phyloP scores from a whole-genome alignment of 768 basidiomycete genomes.

The Pleurotus sapidus region DNA sequence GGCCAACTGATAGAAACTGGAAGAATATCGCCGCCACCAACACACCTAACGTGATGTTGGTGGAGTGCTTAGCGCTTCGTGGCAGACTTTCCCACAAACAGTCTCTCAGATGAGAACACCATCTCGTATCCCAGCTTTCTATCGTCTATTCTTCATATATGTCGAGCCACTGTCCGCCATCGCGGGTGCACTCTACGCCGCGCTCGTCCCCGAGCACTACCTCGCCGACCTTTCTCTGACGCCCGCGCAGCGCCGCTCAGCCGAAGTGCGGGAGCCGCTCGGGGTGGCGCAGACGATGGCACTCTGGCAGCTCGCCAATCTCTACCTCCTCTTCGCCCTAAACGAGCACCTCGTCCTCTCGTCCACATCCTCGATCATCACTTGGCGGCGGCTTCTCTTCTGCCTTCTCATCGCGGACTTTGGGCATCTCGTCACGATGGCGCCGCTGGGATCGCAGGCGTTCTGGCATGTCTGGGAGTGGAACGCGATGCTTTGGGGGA shows the following conservation, averaged over 20 bases:
- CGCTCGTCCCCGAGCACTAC: slow-evolving; percentile 33
- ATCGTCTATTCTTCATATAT: slow-evolving; percentile 47
- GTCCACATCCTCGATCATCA: slow-evolving; percentile 34
- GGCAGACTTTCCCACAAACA: no score
- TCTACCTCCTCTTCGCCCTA: slow-evolving; percentile 49
- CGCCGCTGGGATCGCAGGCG: slow-evolving; percentile 36
- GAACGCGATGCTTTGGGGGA: slow-evolving; percentile 55
- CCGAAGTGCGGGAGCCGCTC: background rate
- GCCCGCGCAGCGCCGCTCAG: background rate
- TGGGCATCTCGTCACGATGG: slow-evolving; percentile 44
- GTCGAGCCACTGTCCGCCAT: slow-evolving; percentile 50
- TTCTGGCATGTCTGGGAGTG: slow-evolving; percentile 44
- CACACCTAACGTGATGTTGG: no score
- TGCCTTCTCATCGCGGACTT: slow-evolving; percentile 41
- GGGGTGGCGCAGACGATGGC: slow-evolving; percentile 32
- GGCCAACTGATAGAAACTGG: no score
- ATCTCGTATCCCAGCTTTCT: slow-evolving; percentile 11
- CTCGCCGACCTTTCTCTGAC: slow-evolving; percentile 30
- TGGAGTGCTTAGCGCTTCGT: no score
- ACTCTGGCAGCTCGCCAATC: slow-evolving; percentile 46
- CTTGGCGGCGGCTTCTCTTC: slow-evolving; percentile 41
- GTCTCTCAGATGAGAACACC: no score
- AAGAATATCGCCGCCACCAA: no score
- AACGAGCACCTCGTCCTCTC: slow-evolving; percentile 49
- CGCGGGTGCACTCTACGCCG: slow-evolving; percentile 46